Evolutionary conservation across 169 alveolate genomes (phyloP).

Genomic region (Eimeria falciformis): DNA sequence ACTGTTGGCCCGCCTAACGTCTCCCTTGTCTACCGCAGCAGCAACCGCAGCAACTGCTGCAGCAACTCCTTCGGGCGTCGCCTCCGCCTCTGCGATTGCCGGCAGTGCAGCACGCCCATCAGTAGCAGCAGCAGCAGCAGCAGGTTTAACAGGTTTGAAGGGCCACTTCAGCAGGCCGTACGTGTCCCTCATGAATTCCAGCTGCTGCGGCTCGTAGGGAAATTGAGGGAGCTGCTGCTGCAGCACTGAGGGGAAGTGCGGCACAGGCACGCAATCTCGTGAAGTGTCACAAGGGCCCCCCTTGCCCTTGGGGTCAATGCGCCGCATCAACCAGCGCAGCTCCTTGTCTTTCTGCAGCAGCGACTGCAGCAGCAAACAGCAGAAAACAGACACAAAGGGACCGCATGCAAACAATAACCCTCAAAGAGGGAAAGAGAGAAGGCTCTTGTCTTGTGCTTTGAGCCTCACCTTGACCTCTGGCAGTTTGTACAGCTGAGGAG

Average conservation of each 20-base stretch:
- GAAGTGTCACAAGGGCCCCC: slow-evolving; percentile 61
- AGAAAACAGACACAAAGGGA: neutral
- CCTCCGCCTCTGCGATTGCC: slow-evolving; percentile 42
- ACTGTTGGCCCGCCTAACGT: slow-evolving; percentile 55
- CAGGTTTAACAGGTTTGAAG: slow-evolving; percentile 38
- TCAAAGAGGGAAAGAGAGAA: no score
- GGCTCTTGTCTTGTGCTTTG: neutral
- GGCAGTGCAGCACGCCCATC: slow-evolving; percentile 29
- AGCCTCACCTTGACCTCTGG: slow-evolving; percentile 64
- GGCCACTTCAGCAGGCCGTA: slow-evolving; percentile 80
- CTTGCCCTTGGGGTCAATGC: slow-evolving; percentile 33
- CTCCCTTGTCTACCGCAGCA: slow-evolving; percentile 45
- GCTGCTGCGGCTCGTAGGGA: slow-evolving; percentile 76
- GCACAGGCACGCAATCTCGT: slow-evolving; percentile 70
- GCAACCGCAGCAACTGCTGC: slow-evolving; percentile 65
- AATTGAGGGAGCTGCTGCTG: slow-evolving; percentile 71
- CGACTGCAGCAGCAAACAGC: slow-evolving; percentile 30
- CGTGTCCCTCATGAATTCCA: slow-evolving; percentile 68
- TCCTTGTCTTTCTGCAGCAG: slow-evolving; percentile 33
- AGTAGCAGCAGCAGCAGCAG: slow-evolving; percentile 40
- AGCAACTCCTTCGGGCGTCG: slow-evolving; percentile 42
- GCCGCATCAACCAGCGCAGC: slow-evolving; percentile 58
- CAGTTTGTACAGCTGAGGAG: slow-evolving; percentile 36
- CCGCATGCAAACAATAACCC: neutral
- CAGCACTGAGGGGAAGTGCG: slow-evolving; percentile 78